Percentiles rank a stretch among this genome's conserved stretches.
phyloP scores from a whole-genome alignment of 1,284 basidiomycete genomes.

The Spongispora temasekensis region DNA sequence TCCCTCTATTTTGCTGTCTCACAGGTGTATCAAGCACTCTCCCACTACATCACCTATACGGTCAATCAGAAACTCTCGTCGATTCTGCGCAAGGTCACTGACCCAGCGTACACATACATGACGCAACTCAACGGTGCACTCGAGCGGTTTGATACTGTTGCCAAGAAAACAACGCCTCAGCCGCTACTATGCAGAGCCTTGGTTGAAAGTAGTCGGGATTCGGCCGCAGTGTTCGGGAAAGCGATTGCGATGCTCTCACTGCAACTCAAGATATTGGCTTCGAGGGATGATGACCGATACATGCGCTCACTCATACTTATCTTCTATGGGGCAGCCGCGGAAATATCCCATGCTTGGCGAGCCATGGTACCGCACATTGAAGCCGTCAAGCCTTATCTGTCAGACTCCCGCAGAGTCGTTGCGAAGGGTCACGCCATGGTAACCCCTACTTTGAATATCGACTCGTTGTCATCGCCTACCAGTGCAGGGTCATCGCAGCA shows the following conservation, averaged over 20 bases:
- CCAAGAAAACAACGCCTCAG: slow-evolving; percentile 68
- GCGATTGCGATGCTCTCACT: slow-evolving; percentile 81
- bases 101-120: slow-evolving; percentile 84
- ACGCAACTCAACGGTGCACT: slow-evolving; percentile 84
- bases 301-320: slow-evolving; percentile 86
- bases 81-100: slow-evolving; percentile 80
- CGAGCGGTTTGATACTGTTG: slow-evolving; percentile 89
- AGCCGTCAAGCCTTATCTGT: slow-evolving; percentile 68
- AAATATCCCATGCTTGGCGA: slow-evolving; percentile 87
- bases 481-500: slow-evolving; percentile 26
- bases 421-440: slow-evolving; percentile 21
- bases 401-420: slow-evolving; percentile 42
- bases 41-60: slow-evolving; percentile 87
- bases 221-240: slow-evolving; percentile 84
- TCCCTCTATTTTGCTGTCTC: slow-evolving; percentile 92
- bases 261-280: slow-evolving; percentile 78
- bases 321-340: slow-evolving; percentile 88
- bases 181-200: slow-evolving; percentile 79
- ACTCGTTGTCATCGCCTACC: slow-evolving; percentile 20
- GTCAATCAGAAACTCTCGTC: slow-evolving; percentile 86
- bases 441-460: slow-evolving; percentile 13
- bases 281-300: slow-evolving; percentile 83
- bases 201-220: slow-evolving; percentile 84
- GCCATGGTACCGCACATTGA: slow-evolving; percentile 75
- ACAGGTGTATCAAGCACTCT: slow-evolving; percentile 88